Conservation (phyloP, 768 basidiomycete species). For the Candolleomyces aberdarensis region DNA sequence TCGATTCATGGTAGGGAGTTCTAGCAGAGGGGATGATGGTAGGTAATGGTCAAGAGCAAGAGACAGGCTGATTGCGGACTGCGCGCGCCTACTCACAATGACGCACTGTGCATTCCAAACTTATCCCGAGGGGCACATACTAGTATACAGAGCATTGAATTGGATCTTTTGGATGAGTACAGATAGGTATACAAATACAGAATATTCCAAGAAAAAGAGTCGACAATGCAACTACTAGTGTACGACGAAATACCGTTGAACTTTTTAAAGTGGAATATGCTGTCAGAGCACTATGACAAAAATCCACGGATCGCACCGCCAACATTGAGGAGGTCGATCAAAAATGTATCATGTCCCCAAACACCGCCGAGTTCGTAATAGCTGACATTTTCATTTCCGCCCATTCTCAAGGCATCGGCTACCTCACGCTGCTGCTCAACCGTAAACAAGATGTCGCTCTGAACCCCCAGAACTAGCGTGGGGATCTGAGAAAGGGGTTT, state of each 20-base stretch:
- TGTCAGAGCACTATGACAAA: slow-evolving; percentile 43
- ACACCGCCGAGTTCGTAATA: slow-evolving; percentile 98
- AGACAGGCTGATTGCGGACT: no score
- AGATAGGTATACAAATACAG: no score
- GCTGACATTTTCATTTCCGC: slow-evolving; percentile 84
- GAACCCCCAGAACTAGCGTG: slow-evolving; percentile 86
- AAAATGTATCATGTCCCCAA: slow-evolving; percentile 99
- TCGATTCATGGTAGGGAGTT: slow-evolving; percentile 60
- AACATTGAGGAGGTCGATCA: slow-evolving; percentile 88
- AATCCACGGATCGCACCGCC: slow-evolving; percentile 92
- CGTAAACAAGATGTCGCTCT: slow-evolving; percentile 95
- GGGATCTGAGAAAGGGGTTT: slow-evolving; percentile 74
- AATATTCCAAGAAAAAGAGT: no score
- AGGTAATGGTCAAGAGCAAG: neutral
- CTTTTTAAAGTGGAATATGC: neutral
- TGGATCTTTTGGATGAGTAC: no score
- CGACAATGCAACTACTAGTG: neutral
- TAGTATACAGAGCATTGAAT: no score
- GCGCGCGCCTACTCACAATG: no score
- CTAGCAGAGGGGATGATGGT: neutral
- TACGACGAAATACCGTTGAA: neutral
- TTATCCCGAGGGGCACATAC: no score
- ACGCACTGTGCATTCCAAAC: no score
- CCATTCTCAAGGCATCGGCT: slow-evolving; percentile 86
- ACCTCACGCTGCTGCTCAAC: slow-evolving; percentile 97